Evolutionary conservation across 768 basidiomycete species (phyloP), one percentile per base, ranked within the genome.

Genomic region (Peribolospora kevripleyi): DNA sequence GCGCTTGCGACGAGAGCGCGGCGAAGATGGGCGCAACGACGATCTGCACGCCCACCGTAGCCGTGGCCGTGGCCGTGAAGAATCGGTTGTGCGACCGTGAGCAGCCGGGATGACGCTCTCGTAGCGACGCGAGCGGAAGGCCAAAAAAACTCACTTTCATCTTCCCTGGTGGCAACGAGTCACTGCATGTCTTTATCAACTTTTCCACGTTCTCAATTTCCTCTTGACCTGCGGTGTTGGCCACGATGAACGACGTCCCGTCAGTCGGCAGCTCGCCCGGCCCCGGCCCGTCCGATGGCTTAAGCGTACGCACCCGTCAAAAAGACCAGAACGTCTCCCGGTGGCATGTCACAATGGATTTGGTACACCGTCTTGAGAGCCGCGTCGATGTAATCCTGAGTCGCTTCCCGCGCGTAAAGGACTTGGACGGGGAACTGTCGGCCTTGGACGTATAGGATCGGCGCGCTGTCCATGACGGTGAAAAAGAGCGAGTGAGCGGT

Each of bases 311-410:
- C 37, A 4, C 11, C 8, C 10, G 37, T 3, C 3, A 98, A 74
- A 69, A 97, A 97, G 58, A 97, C 80, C 37, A 98, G 73, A 11
- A 97, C 79, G 64, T 93, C 88, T 7, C 93, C 93, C 11, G 76
- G 73, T 3, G 80, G 78, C 59, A 76, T 75, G 59, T 81, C 77
- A 14, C 75, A 72, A 64, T 95, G 93, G 57, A 97, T 82, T 66
- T 93, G 84, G 68, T 90, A 93, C 67, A 95, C 86, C 2, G 85
- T 86, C 57, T 86, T 80, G 66, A 93, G 71, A 8, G 88, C 84
- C 7, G 87, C 77, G 57, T 93, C 86, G 50, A 83, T 68, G 61
- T 88, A 95, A 68, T 98, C 88, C 43, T 72, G 67, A 63, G 84
- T 81, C 55, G 82, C 74, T 56, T 75, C 70, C 9, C 75, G 72